These are phyloP conservation scores for Scytalidium sp. DNA, from an alignment of 2,329 filamentous ascomycete species.

Conservation along the genomic window DNA sequence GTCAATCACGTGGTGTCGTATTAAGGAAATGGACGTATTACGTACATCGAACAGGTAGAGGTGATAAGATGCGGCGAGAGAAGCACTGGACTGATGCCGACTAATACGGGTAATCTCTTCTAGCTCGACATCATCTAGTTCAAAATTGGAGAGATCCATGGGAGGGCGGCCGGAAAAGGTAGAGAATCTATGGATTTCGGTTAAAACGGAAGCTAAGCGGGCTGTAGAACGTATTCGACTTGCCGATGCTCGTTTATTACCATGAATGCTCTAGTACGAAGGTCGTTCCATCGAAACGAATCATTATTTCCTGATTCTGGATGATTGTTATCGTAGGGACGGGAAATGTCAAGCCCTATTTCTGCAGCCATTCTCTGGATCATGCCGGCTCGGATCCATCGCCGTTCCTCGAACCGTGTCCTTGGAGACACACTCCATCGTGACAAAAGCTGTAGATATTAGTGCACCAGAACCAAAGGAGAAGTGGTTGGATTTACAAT, in stretches of 20 bases:
- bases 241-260: constrained; percentile 5
- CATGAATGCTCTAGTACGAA: constrained; percentile 6
- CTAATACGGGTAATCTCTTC: constrained; percentile 1
- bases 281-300: constrained; percentile 2
- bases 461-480: constrained; percentile 69
- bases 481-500: constrained; percentile 3
- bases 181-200: neutral
- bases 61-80: constrained; percentile 4
- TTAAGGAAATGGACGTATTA: no score
- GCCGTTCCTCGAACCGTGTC: constrained; percentile 4
- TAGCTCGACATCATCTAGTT: constrained; percentile 1
- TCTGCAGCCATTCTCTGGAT: constrained; percentile 6
- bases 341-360: constrained; percentile 3
- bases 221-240: no score
- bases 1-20: no score
- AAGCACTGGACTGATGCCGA: neutral
- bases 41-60: constrained; percentile 5
- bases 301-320: neutral
- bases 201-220: no score
- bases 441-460: constrained; percentile 66
- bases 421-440: neutral
- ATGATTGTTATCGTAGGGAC: constrained; percentile 1
- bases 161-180: constrained; percentile 1
- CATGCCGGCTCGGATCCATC: constrained; percentile 6
- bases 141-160: constrained; percentile 2